A percentile compares a stretch with the other conserved stretches of the same genome.
Conservation (phyloP, 2,329 filamentous ascomycete genomes). For the Stachybotrys elegans region DNA sequence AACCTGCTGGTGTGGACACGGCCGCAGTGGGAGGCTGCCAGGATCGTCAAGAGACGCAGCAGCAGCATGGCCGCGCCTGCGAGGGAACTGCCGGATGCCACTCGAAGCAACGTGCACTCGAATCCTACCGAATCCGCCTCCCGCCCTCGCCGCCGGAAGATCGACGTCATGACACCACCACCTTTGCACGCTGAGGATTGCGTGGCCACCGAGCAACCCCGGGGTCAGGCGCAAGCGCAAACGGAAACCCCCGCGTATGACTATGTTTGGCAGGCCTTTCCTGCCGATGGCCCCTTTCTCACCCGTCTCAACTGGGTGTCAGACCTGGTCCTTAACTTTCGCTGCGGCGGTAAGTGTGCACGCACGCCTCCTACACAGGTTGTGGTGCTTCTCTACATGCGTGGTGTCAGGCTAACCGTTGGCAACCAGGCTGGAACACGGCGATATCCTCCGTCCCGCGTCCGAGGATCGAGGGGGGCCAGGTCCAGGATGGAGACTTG, state of each 20-base stretch:
- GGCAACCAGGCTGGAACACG: constrained; percentile 51
- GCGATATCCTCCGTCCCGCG: constrained; percentile 45
- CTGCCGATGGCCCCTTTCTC: constrained; percentile 40
- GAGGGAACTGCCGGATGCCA: too few relatives aligned
- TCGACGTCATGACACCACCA: background rate
- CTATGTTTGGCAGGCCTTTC: constrained; percentile 59
- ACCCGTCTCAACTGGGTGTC: constrained; percentile 50
- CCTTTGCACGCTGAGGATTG: background rate
- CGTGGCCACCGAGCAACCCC: background rate
- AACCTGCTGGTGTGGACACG: constrained; percentile 47
- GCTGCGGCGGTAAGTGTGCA: constrained; percentile 40
- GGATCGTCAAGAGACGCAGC: constrained; percentile 35
- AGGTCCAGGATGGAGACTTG: constrained; percentile 25
- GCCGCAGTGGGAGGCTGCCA: constrained; percentile 52
- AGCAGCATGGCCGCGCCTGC: background rate
- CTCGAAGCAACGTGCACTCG: background rate
- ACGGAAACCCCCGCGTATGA: constrained; percentile 28
- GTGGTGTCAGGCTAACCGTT: background rate
- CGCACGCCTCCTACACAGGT: background rate
- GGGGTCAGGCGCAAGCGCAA: background rate
- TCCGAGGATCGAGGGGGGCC: constrained; percentile 34
- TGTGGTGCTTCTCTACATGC: background rate
- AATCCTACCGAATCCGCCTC: background rate
- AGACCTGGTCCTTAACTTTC: constrained; percentile 50
- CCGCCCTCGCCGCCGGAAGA: background rate